These are phyloP conservation scores for Fusarium veterinarium DNA, from an alignment of 2,329 filamentous ascomycete species.

Conservation along the genomic window DNA sequence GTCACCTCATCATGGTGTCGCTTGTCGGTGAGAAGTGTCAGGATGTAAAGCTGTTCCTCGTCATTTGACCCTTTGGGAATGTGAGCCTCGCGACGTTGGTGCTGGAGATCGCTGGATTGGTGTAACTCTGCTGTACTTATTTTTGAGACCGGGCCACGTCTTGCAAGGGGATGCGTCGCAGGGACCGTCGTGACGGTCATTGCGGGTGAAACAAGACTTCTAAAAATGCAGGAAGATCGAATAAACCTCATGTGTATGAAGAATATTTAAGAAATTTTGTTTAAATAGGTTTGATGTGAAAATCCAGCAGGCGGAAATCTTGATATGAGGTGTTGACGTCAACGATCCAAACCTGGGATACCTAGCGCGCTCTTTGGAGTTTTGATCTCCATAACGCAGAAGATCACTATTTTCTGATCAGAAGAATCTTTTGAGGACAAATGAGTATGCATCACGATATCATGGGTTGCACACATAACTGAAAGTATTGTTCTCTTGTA, in stretches of 20 bases:
- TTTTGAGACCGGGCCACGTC: background rate
- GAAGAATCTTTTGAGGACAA: background rate
- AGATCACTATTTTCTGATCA: rapidly evolving
- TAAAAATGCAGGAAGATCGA: background rate
- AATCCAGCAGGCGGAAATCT: background rate
- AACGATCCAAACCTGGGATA: background rate
- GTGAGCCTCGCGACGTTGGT: slow-evolving; percentile 24
- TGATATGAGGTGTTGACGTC: slow-evolving; percentile 15
- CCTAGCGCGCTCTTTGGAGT: background rate
- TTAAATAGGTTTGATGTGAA: background rate
- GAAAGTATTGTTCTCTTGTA: background rate
- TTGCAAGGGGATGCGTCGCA: slow-evolving; percentile 9
- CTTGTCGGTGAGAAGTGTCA: slow-evolving; percentile 25
- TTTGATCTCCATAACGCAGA: background rate
- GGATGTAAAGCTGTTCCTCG: slow-evolving; percentile 15
- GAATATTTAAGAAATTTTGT: no score
- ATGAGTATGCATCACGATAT: no score
- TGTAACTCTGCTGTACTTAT: background rate
- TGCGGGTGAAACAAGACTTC: background rate
- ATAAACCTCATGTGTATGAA: background rate
- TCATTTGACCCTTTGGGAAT: background rate
- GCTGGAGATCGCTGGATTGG: slow-evolving; percentile 2
- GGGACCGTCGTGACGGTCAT: slow-evolving; percentile 24
- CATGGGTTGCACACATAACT: background rate
- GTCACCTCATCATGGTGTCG: slow-evolving; percentile 22